Percentiles rank a stretch among this genome's conserved stretches.
phyloP scores from a whole-genome alignment of 1,284 basidiomycete genomes.

The Ustilago loliicola region DNA sequence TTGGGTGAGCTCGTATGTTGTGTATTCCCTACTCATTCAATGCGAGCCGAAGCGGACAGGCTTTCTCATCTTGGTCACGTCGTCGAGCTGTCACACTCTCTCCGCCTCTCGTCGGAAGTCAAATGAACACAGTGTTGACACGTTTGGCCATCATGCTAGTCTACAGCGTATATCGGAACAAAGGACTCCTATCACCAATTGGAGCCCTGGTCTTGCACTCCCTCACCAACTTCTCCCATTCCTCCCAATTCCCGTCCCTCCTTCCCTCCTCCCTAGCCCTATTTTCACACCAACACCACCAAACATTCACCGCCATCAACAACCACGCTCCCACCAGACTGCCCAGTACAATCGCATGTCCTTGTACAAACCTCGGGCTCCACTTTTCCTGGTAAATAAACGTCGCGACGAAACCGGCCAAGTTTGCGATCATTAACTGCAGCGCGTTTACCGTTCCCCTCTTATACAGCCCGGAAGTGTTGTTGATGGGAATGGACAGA shows the following conservation, averaged over 20 bases:
- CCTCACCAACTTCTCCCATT: constrained; percentile 47
- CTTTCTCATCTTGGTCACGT: neutral
- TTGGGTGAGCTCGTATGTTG: too few relatives aligned
- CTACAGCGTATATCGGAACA: constrained; percentile 50
- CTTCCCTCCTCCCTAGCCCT: constrained; percentile 42
- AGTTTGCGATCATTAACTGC: constrained; percentile 70
- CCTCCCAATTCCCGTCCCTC: constrained; percentile 51
- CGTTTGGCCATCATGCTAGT: too few relatives aligned
- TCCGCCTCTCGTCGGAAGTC: neutral
- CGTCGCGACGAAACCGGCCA: constrained; percentile 68
- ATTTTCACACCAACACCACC: constrained; percentile 61
- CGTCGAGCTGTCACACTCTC: neutral
- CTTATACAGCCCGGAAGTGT: constrained; percentile 64
- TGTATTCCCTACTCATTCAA: too few relatives aligned
- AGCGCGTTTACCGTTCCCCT: constrained; percentile 68
- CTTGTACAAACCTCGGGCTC: constrained; percentile 60
- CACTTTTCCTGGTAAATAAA: constrained; percentile 65
- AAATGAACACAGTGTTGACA: too few relatives aligned
- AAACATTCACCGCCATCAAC: constrained; percentile 54
- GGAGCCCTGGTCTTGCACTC: constrained; percentile 56
- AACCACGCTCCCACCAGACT: constrained; percentile 64
- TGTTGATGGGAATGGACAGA: constrained; percentile 62
- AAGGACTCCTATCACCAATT: constrained; percentile 58
- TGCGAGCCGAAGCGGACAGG: too few relatives aligned
- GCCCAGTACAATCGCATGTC: constrained; percentile 68